These are phyloP conservation scores for Aspergillus baeticus DNA, from an alignment of 495 filamentous ascomycete genomes.

Conservation along the genomic window DNA sequence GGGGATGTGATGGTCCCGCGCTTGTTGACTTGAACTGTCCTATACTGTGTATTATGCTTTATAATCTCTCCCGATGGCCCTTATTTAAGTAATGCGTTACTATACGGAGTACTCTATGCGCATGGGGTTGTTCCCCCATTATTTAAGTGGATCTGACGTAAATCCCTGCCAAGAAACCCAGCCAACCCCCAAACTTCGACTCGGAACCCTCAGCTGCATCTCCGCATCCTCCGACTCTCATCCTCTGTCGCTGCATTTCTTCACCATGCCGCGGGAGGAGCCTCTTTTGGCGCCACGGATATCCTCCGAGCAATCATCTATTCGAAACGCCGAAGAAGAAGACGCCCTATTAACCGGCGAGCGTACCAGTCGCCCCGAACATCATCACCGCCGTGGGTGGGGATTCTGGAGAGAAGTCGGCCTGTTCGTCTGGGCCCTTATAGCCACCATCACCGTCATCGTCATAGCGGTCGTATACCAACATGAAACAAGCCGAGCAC, in stretches of 20 bases:
- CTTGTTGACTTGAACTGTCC: neutral
- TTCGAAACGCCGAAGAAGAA: conserved; percentile 57
- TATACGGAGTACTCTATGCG: no score
- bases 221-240: neutral
- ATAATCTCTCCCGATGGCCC: neutral
- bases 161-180: conserved; percentile 1
- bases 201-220: neutral
- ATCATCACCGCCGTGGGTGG: conserved; percentile 37
- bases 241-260: neutral
- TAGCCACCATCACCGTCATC: conserved; percentile 79
- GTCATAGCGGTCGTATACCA: conserved; percentile 73
- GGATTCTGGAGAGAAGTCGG: conserved; percentile 66
- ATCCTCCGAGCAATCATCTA: conserved; percentile 46
- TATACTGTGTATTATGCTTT: neutral
- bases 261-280: conserved; percentile 44
- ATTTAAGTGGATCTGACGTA: neutral
- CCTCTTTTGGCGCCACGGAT: conserved; percentile 42
- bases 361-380: conserved; percentile 32
- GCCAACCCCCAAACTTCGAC: neutral
- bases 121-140: neutral
- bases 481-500: conserved; percentile 50
- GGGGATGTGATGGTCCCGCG: conserved; percentile 36
- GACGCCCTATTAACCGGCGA: conserved; percentile 64
- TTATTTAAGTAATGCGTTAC: no score
- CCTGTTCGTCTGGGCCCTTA: conserved; percentile 80